phyloP scores from a whole-genome alignment of 2,329 filamentous ascomycete genomes.

The Chrysosphaeria jannelii region DNA sequence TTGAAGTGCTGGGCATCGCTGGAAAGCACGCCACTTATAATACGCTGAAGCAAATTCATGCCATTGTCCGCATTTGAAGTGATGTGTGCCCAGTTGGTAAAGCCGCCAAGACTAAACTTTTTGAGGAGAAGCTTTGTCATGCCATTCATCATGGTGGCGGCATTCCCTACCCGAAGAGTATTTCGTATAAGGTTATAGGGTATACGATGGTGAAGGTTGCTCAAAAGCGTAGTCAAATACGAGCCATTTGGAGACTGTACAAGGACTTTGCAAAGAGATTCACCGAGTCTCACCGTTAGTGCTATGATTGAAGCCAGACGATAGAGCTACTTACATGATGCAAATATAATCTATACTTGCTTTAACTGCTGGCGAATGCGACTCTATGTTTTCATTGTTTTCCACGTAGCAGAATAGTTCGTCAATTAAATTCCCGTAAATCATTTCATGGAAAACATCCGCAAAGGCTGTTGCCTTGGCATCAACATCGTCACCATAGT shows the following conservation, averaged over 20 bases:
- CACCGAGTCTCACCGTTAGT: conserved; percentile 24
- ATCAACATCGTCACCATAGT: conserved; percentile 25
- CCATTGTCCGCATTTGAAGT: conserved; percentile 43
- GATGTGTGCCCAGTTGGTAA: conserved; percentile 55
- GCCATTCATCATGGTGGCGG: conserved; percentile 51
- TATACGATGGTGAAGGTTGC: conserved; percentile 37
- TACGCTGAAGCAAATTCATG: conserved; percentile 51
- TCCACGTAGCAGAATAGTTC: conserved; percentile 29
- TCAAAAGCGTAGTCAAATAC: conserved; percentile 38
- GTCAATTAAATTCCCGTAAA: conserved; percentile 38
- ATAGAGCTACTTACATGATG: conserved; percentile 24
- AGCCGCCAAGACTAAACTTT: conserved; percentile 42
- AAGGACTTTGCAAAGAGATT: conserved; percentile 43
- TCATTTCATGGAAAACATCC: conserved; percentile 29
- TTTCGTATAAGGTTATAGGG: conserved; percentile 45
- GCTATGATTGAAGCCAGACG: not conserved
- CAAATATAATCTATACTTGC: conserved; percentile 35
- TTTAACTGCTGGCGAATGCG: conserved; percentile 28
- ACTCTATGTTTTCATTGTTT: conserved; percentile 29
- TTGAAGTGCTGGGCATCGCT: conserved; percentile 47
- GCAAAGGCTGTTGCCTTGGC: conserved; percentile 35
- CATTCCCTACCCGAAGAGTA: conserved; percentile 47
- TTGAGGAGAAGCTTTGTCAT: conserved; percentile 43
- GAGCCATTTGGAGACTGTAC: conserved; percentile 46
- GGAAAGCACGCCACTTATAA: conserved; percentile 39